Percentiles rank a stretch among this genome's conserved stretches.
phyloP scores from a whole-genome alignment of 2,329 filamentous ascomycete species.

The Metarhizium rileyi region DNA sequence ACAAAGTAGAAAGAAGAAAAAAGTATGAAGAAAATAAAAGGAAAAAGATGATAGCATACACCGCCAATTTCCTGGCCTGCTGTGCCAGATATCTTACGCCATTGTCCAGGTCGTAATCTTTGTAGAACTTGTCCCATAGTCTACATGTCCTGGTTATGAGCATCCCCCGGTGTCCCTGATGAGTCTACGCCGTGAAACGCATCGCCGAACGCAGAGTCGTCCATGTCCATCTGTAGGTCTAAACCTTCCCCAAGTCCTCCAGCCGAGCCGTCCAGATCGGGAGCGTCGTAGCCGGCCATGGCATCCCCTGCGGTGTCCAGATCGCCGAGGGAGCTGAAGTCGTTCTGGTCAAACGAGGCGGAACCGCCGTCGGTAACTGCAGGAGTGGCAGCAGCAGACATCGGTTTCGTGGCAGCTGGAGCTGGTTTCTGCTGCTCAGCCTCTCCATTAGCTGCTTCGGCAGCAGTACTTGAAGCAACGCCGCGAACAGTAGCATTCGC shows the following conservation, averaged over 20 bases:
- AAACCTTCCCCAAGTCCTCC: conserved; percentile 44
- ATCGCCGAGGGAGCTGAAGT: conserved; percentile 55
- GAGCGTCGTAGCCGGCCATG: conserved; percentile 55
- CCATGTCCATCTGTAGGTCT: conserved; percentile 58
- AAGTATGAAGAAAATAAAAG: neutral
- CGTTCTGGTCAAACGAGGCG: conserved; percentile 42
- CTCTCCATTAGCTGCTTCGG: neutral
- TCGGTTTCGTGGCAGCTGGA: conserved; percentile 23
- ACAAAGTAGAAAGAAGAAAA: neutral
- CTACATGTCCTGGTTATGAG: conserved; percentile 25
- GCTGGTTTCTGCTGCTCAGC: conserved; percentile 13
- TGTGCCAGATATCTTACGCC: neutral
- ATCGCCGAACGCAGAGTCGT: conserved; percentile 75
- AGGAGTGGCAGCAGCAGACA: conserved; percentile 35
- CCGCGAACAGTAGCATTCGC: neutral
- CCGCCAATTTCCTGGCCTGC: neutral
- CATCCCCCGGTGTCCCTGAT: conserved; percentile 26
- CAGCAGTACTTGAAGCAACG: neutral
- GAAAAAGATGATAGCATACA: neutral
- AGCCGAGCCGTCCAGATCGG: conserved; percentile 34
- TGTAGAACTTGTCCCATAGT: neutral
- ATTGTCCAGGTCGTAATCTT: neutral
- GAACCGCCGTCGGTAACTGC: conserved; percentile 32
- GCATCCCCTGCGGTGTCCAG: conserved; percentile 65
- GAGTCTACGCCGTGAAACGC: conserved; percentile 60